These are phyloP conservation scores for Tephrocybe sp. DNA, from an alignment of 768 basidiomycete genomes.

Conservation along the genomic window DNA sequence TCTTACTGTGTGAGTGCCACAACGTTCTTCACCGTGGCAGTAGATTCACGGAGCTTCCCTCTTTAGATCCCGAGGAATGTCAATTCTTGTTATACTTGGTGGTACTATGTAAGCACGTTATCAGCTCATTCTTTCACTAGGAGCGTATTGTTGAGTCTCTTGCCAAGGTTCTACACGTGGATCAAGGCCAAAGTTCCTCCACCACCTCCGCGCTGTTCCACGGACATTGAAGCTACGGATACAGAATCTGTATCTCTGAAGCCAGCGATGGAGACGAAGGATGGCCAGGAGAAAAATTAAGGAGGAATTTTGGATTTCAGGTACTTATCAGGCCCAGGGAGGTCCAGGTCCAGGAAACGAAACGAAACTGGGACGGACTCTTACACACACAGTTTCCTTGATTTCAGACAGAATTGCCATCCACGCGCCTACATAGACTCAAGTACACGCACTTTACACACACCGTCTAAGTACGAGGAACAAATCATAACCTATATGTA, in stretches of 20 bases:
- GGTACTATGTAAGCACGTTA: constrained; percentile 57
- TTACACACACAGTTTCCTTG: too few species aligned
- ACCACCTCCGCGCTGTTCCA: constrained; percentile 24
- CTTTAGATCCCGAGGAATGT: constrained; percentile 56
- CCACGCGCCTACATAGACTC: too few species aligned
- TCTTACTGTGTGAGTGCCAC: constrained; percentile 58
- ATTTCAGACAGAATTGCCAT: too few species aligned
- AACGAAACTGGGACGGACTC: too few species aligned
- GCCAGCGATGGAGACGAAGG: constrained; percentile 6
- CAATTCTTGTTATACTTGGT: constrained; percentile 62
- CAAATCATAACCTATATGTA: too few species aligned
- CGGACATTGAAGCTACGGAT: constrained; percentile 38
- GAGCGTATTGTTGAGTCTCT: not conserved
- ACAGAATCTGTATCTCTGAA: constrained; percentile 13
- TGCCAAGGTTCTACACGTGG: constrained; percentile 50
- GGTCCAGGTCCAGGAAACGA: too few species aligned
- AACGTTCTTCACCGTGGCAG: not conserved
- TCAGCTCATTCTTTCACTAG: not conserved
- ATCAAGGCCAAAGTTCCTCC: constrained; percentile 32
- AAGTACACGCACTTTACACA: too few species aligned
- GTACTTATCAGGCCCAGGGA: too few species aligned
- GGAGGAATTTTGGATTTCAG: not conserved
- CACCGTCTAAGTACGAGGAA: too few species aligned
- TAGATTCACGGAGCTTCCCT: not conserved
- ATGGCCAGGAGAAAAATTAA: constrained; percentile 6